phyloP scores from a whole-genome alignment of 495 filamentous ascomycete species.

The Aspergillus steynii region DNA sequence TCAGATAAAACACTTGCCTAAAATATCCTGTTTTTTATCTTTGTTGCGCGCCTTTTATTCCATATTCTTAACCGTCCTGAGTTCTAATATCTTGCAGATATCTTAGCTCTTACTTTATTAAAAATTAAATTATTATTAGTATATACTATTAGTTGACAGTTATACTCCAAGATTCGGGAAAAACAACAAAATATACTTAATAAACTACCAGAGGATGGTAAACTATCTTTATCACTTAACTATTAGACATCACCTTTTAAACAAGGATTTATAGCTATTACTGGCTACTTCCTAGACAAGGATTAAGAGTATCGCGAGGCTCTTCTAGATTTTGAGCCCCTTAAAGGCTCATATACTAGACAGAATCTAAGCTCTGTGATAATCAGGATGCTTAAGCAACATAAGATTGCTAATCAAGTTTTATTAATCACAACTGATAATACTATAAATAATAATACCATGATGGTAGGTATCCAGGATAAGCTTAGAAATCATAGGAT shows the following conservation, averaged over 20 bases:
- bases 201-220: not conserved
- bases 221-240: not conserved
- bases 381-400: not conserved
- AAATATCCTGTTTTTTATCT: too few species aligned
- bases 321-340: conserved; percentile 6
- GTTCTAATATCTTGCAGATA: too few species aligned
- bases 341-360: not conserved
- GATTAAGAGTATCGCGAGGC: not conserved
- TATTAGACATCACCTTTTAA: not conserved
- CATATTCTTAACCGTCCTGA: too few species aligned
- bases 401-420: conserved; percentile 15
- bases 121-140: too few species aligned
- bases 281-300: not conserved
- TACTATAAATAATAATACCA: conserved; percentile 12
- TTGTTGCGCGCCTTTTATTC: too few species aligned
- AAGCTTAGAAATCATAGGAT: too few species aligned
- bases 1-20: too few species aligned
- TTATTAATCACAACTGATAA: conserved; percentile 17
- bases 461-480: too few species aligned
- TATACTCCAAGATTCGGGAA: too few species aligned
- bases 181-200: too few species aligned
- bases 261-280: not conserved
- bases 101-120: too few species aligned
- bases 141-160: too few species aligned
- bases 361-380: not conserved